phyloP scores from a whole-genome alignment of 768 basidiomycete species.

The Termitomyces sp. region DNA sequence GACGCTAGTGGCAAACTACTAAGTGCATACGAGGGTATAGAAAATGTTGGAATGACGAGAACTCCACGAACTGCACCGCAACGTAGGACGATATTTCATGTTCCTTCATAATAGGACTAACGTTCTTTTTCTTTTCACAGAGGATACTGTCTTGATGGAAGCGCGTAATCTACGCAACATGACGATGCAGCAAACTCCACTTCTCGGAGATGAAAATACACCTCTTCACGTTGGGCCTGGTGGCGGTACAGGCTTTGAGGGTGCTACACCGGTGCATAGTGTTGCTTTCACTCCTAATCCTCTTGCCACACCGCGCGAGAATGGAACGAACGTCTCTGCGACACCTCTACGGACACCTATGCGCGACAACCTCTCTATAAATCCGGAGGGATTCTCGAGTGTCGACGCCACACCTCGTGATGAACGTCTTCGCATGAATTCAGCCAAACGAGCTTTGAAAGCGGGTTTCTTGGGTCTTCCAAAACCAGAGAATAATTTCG shows the following conservation, averaged over 20 bases:
- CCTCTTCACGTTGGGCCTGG: conserved; percentile 70
- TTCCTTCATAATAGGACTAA: not conserved
- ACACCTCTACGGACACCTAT: conserved; percentile 94
- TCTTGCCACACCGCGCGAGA: conserved; percentile 75
- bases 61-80: conserved; percentile 94
- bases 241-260: conserved; percentile 90
- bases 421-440: conserved; percentile 51
- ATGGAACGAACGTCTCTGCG: conserved; percentile 39
- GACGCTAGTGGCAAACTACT: conserved; percentile 83
- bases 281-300: conserved; percentile 95
- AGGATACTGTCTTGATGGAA: conserved; percentile 92
- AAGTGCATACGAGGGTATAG: conserved; percentile 89
- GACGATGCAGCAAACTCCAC: conserved; percentile 87
- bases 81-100: conserved; percentile 36
- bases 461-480: conserved; percentile 82
- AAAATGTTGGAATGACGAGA: conserved; percentile 83
- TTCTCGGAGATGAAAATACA: conserved; percentile 97
- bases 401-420: conserved; percentile 74
- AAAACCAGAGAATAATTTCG: conserved; percentile 95
- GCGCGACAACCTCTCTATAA: conserved; percentile 89
- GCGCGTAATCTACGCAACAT: conserved; percentile 94
- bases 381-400: conserved; percentile 55
- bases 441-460: conserved; percentile 71
- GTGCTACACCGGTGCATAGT: conserved; percentile 90
- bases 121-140: conserved; percentile 32